A percentile compares a stretch with the other conserved stretches of the same genome.
Conservation (phyloP, 2,329 filamentous ascomycete genomes). For the Diaporthe ampelina region DNA sequence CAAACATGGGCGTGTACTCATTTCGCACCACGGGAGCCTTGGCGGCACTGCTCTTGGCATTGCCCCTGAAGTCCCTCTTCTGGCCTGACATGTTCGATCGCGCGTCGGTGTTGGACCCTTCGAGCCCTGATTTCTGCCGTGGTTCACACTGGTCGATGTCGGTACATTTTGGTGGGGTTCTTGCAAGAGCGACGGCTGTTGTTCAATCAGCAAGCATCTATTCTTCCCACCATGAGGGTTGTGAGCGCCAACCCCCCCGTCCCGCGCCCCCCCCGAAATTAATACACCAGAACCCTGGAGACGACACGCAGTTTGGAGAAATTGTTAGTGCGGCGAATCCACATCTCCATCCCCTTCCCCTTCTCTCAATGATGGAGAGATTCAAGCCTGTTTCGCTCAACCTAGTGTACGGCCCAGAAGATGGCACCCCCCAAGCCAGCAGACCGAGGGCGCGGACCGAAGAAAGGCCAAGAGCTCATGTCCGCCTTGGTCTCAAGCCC, state of each 20-base stretch:
- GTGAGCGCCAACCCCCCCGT: not conserved
- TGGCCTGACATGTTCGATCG: slow-evolving; percentile 56
- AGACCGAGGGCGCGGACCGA: not conserved
- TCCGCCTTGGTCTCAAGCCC: slow-evolving; percentile 55
- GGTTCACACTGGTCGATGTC: not conserved
- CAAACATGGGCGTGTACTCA: slow-evolving; percentile 82
- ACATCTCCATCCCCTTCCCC: not conserved
- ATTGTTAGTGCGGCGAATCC: not conserved
- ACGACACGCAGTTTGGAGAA: not conserved
- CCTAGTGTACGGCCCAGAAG: not conserved
- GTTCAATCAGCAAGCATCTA: not conserved
- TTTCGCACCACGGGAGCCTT: slow-evolving; percentile 51
- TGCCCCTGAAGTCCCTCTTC: slow-evolving; percentile 69
- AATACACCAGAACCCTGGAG: not conserved
- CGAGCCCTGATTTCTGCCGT: not conserved
- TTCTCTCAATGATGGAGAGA: not conserved
- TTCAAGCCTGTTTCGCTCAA: not conserved
- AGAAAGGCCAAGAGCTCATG: slow-evolving; percentile 35
- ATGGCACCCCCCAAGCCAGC: slow-evolving; percentile 27
- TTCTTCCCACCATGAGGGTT: not conserved
- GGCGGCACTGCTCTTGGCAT: slow-evolving; percentile 55
- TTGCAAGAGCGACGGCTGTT: not conserved
- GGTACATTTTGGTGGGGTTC: not conserved
- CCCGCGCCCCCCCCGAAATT: too few species aligned
- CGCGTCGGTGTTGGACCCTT: not conserved